Conservation (phyloP, 2,329 filamentous ascomycete species). For the Dothideomycetidae sp. region DNA sequence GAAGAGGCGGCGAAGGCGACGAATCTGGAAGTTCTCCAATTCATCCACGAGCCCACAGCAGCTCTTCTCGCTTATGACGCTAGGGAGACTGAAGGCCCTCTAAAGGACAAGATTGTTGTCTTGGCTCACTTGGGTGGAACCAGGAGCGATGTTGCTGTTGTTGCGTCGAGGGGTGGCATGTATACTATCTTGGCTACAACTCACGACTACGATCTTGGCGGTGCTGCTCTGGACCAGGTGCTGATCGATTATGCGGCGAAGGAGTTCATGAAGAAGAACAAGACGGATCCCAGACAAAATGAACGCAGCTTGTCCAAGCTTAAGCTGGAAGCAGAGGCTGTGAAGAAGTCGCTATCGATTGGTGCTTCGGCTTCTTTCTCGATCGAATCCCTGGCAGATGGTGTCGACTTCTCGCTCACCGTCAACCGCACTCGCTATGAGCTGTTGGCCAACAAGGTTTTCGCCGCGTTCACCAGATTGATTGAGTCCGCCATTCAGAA, state of each 20-base stretch:
- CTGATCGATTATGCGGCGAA: conserved; percentile 95
- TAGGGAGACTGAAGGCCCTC: conserved; percentile 50
- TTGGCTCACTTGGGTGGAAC: conserved; percentile 90
- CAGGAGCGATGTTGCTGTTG: conserved; percentile 77
- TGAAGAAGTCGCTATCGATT: conserved; percentile 83
- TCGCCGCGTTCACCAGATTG: conserved; percentile 74
- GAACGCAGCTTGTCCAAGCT: conserved; percentile 77
- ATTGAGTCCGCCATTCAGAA: conserved; percentile 80
- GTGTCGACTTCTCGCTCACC: conserved; percentile 78
- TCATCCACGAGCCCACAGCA: conserved; percentile 82
- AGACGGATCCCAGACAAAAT: conserved; percentile 71
- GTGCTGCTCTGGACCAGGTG: conserved; percentile 73
- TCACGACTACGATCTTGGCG: conserved; percentile 90
- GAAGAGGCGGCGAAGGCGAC: conserved; percentile 64
- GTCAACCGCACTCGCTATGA: conserved; percentile 93
- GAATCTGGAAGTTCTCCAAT: conserved; percentile 77
- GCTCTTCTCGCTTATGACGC: conserved; percentile 86
- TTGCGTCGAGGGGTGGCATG: conserved; percentile 85
- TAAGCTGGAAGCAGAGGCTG: conserved; percentile 75
- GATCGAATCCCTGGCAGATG: conserved; percentile 78
- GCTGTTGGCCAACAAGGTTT: conserved; percentile 71
- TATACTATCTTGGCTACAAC: conserved; percentile 88
- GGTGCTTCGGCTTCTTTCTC: conserved; percentile 82
- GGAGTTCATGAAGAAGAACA: conserved; percentile 97
- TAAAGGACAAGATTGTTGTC: conserved; percentile 76